Evolutionary conservation across 306 rosid species (phyloP), one percentile per base, ranked within the genome.

Genomic region (Hippophae rhamnoides): DNA sequence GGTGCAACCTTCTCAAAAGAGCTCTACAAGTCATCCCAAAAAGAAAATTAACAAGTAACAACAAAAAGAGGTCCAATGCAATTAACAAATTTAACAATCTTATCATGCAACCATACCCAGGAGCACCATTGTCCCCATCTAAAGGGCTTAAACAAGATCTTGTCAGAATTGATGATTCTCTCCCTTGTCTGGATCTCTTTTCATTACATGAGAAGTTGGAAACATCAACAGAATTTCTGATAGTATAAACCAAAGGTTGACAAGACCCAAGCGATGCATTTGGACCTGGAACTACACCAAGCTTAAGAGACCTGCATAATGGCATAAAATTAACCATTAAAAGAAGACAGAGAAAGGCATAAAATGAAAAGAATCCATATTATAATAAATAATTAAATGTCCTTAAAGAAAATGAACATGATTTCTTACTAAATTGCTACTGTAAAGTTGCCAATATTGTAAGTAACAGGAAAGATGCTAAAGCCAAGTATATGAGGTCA

Each of bases 111-210:
- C 69, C 66, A 72, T 82, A 92, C 99, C 99, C 99, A 31, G 94
- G 89, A 68, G 82, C 84, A 66, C 72, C 79, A 62, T 70, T 79
- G 50, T 73, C 84, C 59, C 78, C 94, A 53, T 79, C 77, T 81
- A 92, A 79, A 73, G 99, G 94, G 84, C 78, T 78, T 74, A 92
- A 88, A 71, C 99, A 92, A 64, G 93, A 85, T 70, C 99, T 84
- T 43, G 90, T 85, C 38, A 92, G 96, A 77, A 82, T 78, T 45
- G 79, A 84, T 59, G 99, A 92, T 68, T 92, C 99, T 67, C 79
- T 86, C 77, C 98, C 98, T 74, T 92, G 98, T 58, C 95, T 85
- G 63, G 99, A 85, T 70, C 97, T 84, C 80, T 92, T 92, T 57
- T 92, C 95, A 72, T 80, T 82, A 95, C 99, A 92, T 47, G 99